A percentile compares a stretch with the other conserved stretches of the same genome.
These are phyloP conservation scores for Russula compacta DNA, from an alignment of 768 basidiomycete species.

Conservation along the genomic window DNA sequence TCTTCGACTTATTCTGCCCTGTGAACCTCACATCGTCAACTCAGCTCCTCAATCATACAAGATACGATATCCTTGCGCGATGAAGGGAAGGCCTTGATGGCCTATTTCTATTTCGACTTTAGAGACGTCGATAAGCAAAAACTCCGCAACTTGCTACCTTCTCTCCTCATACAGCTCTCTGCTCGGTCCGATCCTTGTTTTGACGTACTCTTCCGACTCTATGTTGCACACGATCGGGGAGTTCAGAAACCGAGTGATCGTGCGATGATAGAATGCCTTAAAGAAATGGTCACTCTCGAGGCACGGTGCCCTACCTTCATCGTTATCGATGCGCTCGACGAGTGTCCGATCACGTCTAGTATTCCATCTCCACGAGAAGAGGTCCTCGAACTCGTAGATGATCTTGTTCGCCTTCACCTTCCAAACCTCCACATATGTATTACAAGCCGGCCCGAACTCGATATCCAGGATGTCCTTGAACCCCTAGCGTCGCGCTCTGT, in stretches of 20 bases:
- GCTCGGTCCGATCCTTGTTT: background rate
- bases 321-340: background rate
- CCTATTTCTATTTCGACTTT: background rate
- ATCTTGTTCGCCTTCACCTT: background rate
- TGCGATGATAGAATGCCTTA: background rate
- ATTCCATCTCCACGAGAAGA: background rate
- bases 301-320: background rate
- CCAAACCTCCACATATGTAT: background rate
- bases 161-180: background rate
- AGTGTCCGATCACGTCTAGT: background rate
- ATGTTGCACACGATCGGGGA: background rate
- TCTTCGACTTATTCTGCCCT: background rate
- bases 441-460: background rate
- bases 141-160: background rate
- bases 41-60: constrained; percentile 1
- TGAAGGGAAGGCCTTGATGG: background rate
- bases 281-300: background rate
- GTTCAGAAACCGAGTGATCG: background rate
- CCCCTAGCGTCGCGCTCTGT: background rate
- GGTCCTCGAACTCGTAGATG: background rate
- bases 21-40: background rate
- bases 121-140: background rate
- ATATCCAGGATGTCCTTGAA: background rate
- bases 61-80: background rate
- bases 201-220: background rate